Conservation (phyloP, 208 protist genomes). For the Trypanosoma caninum region DNA sequence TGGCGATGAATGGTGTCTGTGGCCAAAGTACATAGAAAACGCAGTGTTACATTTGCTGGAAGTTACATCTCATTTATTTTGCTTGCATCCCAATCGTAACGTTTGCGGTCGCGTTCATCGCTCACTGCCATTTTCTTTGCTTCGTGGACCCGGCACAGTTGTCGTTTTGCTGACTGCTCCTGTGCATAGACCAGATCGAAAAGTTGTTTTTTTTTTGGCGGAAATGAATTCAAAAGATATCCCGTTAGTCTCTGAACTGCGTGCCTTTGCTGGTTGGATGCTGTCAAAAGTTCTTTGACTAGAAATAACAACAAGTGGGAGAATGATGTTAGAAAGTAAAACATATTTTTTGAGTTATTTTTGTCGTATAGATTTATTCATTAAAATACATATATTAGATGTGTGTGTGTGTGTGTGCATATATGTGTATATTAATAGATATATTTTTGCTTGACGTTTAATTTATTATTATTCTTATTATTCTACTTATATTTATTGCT, state of each 20-base stretch:
- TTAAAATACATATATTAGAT: no score
- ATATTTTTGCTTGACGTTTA: background rate
- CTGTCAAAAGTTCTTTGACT: slow-evolving; percentile 29
- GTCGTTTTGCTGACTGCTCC: slow-evolving; percentile 21
- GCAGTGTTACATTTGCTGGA: slow-evolving; percentile 1
- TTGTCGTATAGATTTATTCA: no score
- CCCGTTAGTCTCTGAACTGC: slow-evolving; percentile 15
- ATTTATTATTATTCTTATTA: background rate
- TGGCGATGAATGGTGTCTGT: background rate
- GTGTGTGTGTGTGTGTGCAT: no score
- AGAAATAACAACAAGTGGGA: no score
- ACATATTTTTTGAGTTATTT: slow-evolving; percentile 7
- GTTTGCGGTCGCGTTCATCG: background rate
- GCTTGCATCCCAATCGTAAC: background rate
- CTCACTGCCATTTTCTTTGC: slow-evolving; percentile 15
- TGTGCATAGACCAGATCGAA: slow-evolving; percentile 15
- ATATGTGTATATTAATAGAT: no score
- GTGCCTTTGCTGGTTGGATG: slow-evolving; percentile 42
- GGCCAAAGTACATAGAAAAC: slow-evolving; percentile 7
- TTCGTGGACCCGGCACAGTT: slow-evolving; percentile 12
- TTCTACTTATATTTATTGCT: background rate
- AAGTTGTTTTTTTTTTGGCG: slow-evolving; percentile 14
- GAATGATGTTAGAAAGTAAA: no score
- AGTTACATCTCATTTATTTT: background rate
- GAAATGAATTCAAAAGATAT: slow-evolving; percentile 17